Evolutionary conservation across 1,139 yeast species (phyloP).

Genomic region (Hansenula lynferdii): DNA sequence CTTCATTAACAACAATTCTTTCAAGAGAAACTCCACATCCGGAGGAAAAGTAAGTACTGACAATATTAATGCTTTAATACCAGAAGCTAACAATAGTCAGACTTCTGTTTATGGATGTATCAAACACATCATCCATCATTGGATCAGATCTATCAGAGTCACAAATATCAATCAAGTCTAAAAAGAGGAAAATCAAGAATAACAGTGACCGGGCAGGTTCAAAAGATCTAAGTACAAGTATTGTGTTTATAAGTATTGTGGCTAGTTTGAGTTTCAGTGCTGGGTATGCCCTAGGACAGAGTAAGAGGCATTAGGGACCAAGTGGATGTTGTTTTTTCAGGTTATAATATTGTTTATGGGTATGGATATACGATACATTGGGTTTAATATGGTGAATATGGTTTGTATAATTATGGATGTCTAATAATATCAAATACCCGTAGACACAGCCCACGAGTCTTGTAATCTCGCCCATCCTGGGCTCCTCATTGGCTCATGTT

Average conservation of each 20-base stretch:
- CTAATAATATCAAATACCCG: no score
- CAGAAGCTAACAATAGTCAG: no score
- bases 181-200: conserved; percentile 4
- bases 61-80: no score
- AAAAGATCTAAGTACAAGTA: not conserved
- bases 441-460: no score
- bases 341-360: no score
- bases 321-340: no score
- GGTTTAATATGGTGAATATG: no score
- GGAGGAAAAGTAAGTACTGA: no score
- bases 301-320: conserved; percentile 2
- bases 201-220: not conserved
- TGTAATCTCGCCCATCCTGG: no score
- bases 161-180: not conserved
- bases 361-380: no score
- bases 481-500: not conserved
- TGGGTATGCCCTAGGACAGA: conserved; percentile 12
- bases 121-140: conserved; percentile 7
- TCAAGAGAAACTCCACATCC: not conserved
- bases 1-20: conserved; percentile 3
- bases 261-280: conserved; percentile 14
- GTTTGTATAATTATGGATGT: no score
- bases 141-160: conserved; percentile 2
- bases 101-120: conserved; percentile 8
- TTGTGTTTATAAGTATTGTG: conserved; percentile 5